A percentile compares a stretch with the other conserved stretches of the same genome.
These are phyloP conservation scores for Fusarium nygamai DNA, from an alignment of 2,329 filamentous ascomycete genomes.

Conservation along the genomic window DNA sequence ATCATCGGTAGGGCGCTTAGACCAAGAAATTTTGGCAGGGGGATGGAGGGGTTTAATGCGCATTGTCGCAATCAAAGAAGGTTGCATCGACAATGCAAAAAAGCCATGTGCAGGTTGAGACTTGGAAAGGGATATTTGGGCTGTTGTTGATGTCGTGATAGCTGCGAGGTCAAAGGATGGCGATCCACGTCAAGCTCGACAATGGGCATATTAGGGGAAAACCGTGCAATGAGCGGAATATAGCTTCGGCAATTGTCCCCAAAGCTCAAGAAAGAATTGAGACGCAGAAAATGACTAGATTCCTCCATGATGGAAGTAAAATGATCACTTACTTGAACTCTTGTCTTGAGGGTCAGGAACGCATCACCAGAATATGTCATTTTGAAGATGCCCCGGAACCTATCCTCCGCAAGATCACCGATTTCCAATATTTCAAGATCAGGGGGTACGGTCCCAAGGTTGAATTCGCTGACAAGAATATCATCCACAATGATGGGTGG, in stretches of 20 bases:
- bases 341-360: conserved; percentile 92
- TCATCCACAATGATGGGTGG: conserved; percentile 99
- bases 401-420: conserved; percentile 94
- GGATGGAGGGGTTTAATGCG: conserved; percentile 13
- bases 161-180: conserved; percentile 2
- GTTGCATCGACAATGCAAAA: conserved; percentile 14
- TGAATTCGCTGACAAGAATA: conserved; percentile 97
- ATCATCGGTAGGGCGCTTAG: conserved; percentile 22
- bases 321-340: conserved; percentile 78
- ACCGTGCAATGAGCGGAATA: not conserved
- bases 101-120: not conserved
- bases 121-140: not conserved
- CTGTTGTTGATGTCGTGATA: conserved; percentile 5
- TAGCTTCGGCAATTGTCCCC: not conserved
- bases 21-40: conserved; percentile 8
- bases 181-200: conserved; percentile 4
- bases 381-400: conserved; percentile 98
- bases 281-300: not conserved
- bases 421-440: conserved; percentile 98
- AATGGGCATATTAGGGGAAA: not conserved
- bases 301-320: not conserved
- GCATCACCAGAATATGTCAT: conserved; percentile 98
- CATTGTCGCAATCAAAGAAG: conserved; percentile 24
- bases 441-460: conserved; percentile 92
- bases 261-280: conserved; percentile 1